Percentiles rank a stretch among this genome's conserved stretches.
These are phyloP conservation scores for Xenoacremonium recifei DNA, from an alignment of 2,329 filamentous ascomycete genomes.

Conservation along the genomic window DNA sequence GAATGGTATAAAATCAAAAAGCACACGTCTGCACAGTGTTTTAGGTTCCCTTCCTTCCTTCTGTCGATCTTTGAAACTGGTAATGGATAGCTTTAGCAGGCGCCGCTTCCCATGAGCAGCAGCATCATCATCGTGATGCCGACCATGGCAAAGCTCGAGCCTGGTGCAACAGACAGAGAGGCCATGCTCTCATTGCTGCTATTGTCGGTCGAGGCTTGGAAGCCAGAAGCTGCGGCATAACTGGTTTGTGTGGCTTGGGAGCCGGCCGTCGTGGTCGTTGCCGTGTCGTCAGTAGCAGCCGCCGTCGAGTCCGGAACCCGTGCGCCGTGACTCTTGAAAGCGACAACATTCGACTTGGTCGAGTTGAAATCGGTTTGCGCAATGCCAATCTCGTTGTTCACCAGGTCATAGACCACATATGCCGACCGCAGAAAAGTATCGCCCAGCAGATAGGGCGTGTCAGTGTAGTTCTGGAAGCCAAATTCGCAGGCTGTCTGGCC, in stretches of 20 bases:
- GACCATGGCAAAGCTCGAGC: conserved; percentile 14
- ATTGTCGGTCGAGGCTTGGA: conserved; percentile 20
- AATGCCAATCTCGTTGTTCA: conserved; percentile 55
- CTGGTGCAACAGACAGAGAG: conserved; percentile 9
- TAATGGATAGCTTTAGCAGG: too few relatives aligned
- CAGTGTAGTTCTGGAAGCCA: conserved; percentile 52
- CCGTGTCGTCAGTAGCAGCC: conserved; percentile 39
- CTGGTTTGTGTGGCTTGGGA: conserved; percentile 17
- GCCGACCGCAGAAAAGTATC: conserved; percentile 60
- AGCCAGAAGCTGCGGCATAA: conserved; percentile 31
- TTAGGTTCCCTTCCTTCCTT: neutral
- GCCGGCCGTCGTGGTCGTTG: conserved; percentile 7
- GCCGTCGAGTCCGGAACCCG: conserved; percentile 49
- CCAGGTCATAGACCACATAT: conserved; percentile 59
- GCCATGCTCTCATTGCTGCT: conserved; percentile 16
- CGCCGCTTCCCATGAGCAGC: conserved; percentile 20
- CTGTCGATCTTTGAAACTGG: too few relatives aligned
- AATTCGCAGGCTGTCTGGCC: conserved; percentile 52
- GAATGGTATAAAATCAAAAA: too few relatives aligned
- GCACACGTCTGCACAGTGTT: too few relatives aligned
- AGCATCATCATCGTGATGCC: conserved; percentile 20
- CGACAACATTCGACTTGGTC: conserved; percentile 46
- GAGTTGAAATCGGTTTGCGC: conserved; percentile 57
- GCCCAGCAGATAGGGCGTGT: conserved; percentile 47
- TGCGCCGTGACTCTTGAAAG: conserved; percentile 49